Evolutionary conservation across 768 basidiomycete species (phyloP).

Genomic region (Vararia minispora): DNA sequence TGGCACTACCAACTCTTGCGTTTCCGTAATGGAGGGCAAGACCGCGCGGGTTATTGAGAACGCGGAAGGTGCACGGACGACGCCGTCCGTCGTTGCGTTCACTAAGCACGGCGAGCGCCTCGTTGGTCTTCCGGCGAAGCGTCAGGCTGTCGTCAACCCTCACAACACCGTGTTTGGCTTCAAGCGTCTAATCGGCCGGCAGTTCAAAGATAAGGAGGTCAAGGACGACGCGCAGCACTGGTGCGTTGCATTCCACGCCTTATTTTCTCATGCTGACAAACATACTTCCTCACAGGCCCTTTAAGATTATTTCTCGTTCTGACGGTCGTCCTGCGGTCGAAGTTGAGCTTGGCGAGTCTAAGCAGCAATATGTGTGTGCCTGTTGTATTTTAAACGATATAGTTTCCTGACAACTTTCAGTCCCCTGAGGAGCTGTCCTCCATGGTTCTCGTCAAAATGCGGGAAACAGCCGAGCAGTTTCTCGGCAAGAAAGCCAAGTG

Average conservation of each 20-base stretch:
- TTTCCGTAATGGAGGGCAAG: constrained; percentile 93
- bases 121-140: constrained; percentile 92
- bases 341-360: constrained; percentile 81
- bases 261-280: neutral
- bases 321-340: constrained; percentile 74
- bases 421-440: constrained; percentile 80
- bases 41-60: constrained; percentile 94
- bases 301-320: constrained; percentile 58
- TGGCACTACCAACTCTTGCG: constrained; percentile 88
- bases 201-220: constrained; percentile 89
- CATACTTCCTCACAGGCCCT: constrained; percentile 43
- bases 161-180: constrained; percentile 89
- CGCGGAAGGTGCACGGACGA: constrained; percentile 94
- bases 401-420: constrained; percentile 29
- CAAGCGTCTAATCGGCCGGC: constrained; percentile 90
- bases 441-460: constrained; percentile 88
- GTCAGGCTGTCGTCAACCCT: constrained; percentile 94
- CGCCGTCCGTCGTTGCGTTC: constrained; percentile 97
- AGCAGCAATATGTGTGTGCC: constrained; percentile 59
- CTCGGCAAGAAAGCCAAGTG: constrained; percentile 91
- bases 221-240: constrained; percentile 83
- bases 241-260: constrained; percentile 31
- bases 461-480: constrained; percentile 89
- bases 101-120: constrained; percentile 97
- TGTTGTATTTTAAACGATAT: constrained; percentile 1